Conservation (phyloP, 345 rosid species). For the Acer yangbiense region DNA sequence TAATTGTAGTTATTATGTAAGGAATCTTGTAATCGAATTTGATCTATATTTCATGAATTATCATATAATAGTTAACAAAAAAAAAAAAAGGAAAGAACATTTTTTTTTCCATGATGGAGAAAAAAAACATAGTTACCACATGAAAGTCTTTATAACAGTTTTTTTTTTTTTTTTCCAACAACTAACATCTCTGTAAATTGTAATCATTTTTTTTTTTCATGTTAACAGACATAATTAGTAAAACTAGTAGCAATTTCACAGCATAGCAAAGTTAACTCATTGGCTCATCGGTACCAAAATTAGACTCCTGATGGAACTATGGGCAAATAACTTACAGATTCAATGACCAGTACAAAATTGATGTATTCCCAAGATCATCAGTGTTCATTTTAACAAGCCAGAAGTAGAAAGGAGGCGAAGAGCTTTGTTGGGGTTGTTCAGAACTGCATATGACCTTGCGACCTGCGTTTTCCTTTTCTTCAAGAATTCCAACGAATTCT, state of each 20-base stretch:
- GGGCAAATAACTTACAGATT: neutral
- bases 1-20: too few species aligned
- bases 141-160: neutral
- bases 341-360: neutral
- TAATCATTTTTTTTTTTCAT: too few species aligned
- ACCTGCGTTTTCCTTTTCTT: conserved; percentile 80
- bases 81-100: neutral
- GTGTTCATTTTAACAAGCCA: conserved; percentile 46
- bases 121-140: neutral
- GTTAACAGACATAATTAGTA: neutral
- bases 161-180: too few species aligned
- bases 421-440: conserved; percentile 80
- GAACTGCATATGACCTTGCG: conserved; percentile 67
- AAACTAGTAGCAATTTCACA: neutral
- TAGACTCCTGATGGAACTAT: neutral
- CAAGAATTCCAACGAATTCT: conserved; percentile 75
- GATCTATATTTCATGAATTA: too few species aligned
- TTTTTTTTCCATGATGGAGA: too few species aligned
- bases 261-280: neutral
- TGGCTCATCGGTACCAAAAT: neutral
- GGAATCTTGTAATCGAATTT: too few species aligned
- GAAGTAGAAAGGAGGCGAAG: conserved; percentile 65
- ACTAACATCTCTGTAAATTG: too few species aligned
- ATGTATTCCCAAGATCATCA: conserved; percentile 8
- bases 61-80: too few species aligned